Evolutionary conservation across 768 basidiomycete genomes (phyloP), one percentile per base, ranked within the genome.

Genomic region (Goffeauzyma gilvescens): DNA sequence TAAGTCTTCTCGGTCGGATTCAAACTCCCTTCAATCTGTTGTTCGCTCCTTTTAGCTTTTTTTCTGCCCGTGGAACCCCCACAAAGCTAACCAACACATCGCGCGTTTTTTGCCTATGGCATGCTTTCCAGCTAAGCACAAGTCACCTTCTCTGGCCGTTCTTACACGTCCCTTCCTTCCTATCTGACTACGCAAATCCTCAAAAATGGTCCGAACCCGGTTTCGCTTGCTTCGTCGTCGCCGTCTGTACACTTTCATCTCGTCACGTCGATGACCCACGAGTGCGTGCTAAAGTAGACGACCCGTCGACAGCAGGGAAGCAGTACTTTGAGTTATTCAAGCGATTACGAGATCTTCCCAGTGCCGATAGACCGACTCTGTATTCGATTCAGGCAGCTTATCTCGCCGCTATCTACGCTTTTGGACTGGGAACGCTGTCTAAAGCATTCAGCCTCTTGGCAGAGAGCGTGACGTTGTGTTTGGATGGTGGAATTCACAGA

Each of bases 151-250:
- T 89, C 44, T 74, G 89, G 57, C 86, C 86, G 6, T 89, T 90
- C 64, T 69, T 93, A 23, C 87, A 93, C 50, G 78, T 90, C 48
- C 86, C 86, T 15, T 77, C 79, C 4, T 90, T 89, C 64, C 69
- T 87, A 32, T 71, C 76, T 27, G 86, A 93, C 63, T 93, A 93
- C 59, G 83, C 82, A 31, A 82, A 86, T 51, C 87, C 87, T 38
- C 74, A 75, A 64, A 87, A 87, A 69, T 90, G 87, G 86, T 82
- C 79, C 38, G 85, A 89, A 64, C 83, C 87, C 6, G 87, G 87
- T 7, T 93, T 93, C 55, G 84, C 81, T 30, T 78, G 85, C 8
- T 87, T 89, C 58, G 82, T 90, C 48, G 83, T 90, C n/a, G 74
- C 85, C 1, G 71, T 89, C 25, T 90, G 86, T 58, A 89, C 85